Evolutionary conservation across 108 stramenopile genomes (phyloP).

Genomic region (Parietichytrium sp.): DNA sequence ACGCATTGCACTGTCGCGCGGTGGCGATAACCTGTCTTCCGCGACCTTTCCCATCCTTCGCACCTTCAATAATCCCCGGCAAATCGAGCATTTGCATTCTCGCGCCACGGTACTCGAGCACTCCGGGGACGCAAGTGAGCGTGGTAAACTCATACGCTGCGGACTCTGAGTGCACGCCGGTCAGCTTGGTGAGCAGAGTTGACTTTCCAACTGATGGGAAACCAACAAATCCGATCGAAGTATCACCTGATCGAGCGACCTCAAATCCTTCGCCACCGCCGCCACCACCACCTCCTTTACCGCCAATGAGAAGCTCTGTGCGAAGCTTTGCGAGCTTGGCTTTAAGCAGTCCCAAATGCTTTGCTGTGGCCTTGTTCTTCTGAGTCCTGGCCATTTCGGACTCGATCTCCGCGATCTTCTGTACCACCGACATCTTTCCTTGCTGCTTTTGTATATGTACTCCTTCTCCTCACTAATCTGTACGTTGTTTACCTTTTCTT

Average conservation of each 20-base stretch:
- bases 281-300: conserved; percentile 77
- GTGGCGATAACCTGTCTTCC: conserved; percentile 91
- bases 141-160: conserved; percentile 99
- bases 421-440: conserved; percentile 38
- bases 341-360: conserved; percentile 67
- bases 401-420: conserved; percentile 58
- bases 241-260: conserved; percentile 89
- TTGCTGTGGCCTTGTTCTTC: conserved; percentile 72
- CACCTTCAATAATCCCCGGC: conserved; percentile 98
- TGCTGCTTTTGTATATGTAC: not conserved
- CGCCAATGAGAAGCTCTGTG: conserved; percentile 44
- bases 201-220: conserved; percentile 98
- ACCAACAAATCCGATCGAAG: conserved; percentile 90
- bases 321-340: conserved; percentile 70
- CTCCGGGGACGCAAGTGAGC: conserved; percentile 95
- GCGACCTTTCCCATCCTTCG: conserved; percentile 94
- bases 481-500: not conserved
- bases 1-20: conserved; percentile 93
- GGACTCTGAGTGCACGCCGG: conserved; percentile 86
- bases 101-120: conserved; percentile 93
- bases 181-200: conserved; percentile 87
- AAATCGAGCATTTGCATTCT: conserved; percentile 96
- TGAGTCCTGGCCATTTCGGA: conserved; percentile 68
- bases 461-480: not conserved
- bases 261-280: conserved; percentile 94